A percentile compares a stretch with the other conserved stretches of the same genome.
phyloP scores from a whole-genome alignment of 495 filamentous ascomycete genomes.

The Daldinia concentrica region DNA sequence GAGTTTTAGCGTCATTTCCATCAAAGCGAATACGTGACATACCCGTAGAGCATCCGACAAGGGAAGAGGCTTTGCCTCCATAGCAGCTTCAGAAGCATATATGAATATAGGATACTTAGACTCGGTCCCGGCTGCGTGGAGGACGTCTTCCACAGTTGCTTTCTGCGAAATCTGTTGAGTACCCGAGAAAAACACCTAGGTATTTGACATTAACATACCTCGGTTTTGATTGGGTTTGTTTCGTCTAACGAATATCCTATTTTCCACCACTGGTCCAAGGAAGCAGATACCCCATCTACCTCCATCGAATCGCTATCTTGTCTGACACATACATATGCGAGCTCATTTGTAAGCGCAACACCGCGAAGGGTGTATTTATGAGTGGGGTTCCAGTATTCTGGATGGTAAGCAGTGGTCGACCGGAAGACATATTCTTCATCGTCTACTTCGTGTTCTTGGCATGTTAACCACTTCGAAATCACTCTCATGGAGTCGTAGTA shows the following conservation, averaged over 20 bases:
- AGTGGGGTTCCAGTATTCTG: slow-evolving; percentile 51
- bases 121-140: slow-evolving; percentile 47
- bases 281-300: slow-evolving; percentile 12
- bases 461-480: slow-evolving; percentile 49
- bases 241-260: slow-evolving; percentile 44
- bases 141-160: slow-evolving; percentile 45
- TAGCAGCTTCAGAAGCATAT: slow-evolving; percentile 54
- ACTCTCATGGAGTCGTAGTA: slow-evolving; percentile 27
- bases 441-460: slow-evolving; percentile 43
- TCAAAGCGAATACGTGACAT: slow-evolving; percentile 7
- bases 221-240: slow-evolving; percentile 44
- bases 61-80: slow-evolving; percentile 46
- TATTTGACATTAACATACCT: slow-evolving; percentile 41
- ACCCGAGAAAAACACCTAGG: neutral
- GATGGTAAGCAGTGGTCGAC: slow-evolving; percentile 32
- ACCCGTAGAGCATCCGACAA: slow-evolving; percentile 52
- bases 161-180: slow-evolving; percentile 39
- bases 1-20: neutral
- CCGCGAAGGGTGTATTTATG: slow-evolving; percentile 54
- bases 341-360: slow-evolving; percentile 47
- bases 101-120: slow-evolving; percentile 51
- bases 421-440: slow-evolving; percentile 43
- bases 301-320: slow-evolving; percentile 37
- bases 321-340: slow-evolving; percentile 52
- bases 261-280: slow-evolving; percentile 57